A percentile compares a stretch with the other conserved stretches of the same genome.
Conservation (phyloP, 345 rosid genomes). For the Boechera stricta region DNA sequence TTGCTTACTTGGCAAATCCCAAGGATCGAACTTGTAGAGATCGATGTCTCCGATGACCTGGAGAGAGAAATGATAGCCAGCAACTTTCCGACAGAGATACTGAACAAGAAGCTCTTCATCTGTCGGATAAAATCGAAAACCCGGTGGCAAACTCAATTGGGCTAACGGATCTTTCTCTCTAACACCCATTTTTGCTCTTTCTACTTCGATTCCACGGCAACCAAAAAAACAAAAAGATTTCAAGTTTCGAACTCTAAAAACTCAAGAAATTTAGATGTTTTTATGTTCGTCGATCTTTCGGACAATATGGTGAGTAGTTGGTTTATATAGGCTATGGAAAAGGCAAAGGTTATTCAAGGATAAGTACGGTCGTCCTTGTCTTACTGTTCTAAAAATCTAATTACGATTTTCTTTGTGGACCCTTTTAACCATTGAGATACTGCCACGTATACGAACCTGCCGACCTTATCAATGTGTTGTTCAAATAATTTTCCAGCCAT, state of each 20-base stretch:
- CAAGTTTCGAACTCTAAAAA: neutral
- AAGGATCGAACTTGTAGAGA: slow-evolving; percentile 93
- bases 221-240: neutral
- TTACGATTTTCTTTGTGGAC: slow-evolving; percentile 37
- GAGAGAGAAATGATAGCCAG: slow-evolving; percentile 70
- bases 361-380: slow-evolving; percentile 83
- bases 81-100: slow-evolving; percentile 81
- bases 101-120: slow-evolving; percentile 97
- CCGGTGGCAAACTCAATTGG: slow-evolving; percentile 91
- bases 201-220: neutral
- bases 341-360: slow-evolving; percentile 40
- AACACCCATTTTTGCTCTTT: slow-evolving; percentile 62
- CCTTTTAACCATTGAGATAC: slow-evolving; percentile 23
- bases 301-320: slow-evolving; percentile 5
- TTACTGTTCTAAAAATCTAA: slow-evolving; percentile 36
- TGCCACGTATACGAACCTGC: slow-evolving; percentile 38
- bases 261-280: neutral
- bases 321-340: slow-evolving; percentile 42
- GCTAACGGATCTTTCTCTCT: slow-evolving; percentile 71
- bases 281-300: slow-evolving; percentile 25
- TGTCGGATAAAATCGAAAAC: slow-evolving; percentile 90
- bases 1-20: slow-evolving; percentile 87
- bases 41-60: slow-evolving; percentile 84
- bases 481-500: slow-evolving; percentile 18
- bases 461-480: slow-evolving; percentile 40